Base-by-base conservation (phyloP, 106 monocot genomes). In the Allium sativum region DNA sequence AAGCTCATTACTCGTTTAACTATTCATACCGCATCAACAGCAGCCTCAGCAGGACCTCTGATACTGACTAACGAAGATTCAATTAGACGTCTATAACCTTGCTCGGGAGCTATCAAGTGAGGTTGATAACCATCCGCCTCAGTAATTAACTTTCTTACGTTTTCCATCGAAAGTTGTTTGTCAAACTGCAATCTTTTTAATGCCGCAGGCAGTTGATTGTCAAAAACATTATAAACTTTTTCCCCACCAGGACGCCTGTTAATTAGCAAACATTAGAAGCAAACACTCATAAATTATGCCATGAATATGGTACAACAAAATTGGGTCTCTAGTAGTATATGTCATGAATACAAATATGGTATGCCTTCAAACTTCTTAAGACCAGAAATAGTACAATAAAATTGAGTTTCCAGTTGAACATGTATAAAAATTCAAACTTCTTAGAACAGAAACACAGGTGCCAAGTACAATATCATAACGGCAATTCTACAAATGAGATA, bases 111-210 rank as follows among this genome's bases (percentile, higher is more conserved):
- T 62, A 98, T 98, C 67, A 98, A 82, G 78, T 98, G 96, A 57
- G 96, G 96, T 41, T 98, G 96, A 66, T 98, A 98, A 21, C 96
- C 96, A 80, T 98, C 96, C 58, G 91, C 96, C 69, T 98, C 87
- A 53, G 91, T 98, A 40, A 98, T 98, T 70, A 85, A 73, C 65
- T 98, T 98, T 68, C 76, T 84, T 13, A 98, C 96, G 78, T 98
- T 98, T 56, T 98, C 96, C 96, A 98, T 91, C 0, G 96, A 82
- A 18, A 98, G 84, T 64, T 98, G 84, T 72, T 98, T 98, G 73
- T 98, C 96, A 78, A 98, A 98, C 21, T 98, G 96, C 71, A 98
- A 72, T 46, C 96, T 75, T 65, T 91, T 98, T 58, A 98, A 75
- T 73, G 96, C 96, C 52, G 84, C 91, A 58, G 96, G 96, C 53